Percentiles rank a stretch among this genome's conserved stretches.
Evolutionary conservation across 2,329 filamentous ascomycete species (phyloP).

Genomic region (Talaromyces sp.): DNA sequence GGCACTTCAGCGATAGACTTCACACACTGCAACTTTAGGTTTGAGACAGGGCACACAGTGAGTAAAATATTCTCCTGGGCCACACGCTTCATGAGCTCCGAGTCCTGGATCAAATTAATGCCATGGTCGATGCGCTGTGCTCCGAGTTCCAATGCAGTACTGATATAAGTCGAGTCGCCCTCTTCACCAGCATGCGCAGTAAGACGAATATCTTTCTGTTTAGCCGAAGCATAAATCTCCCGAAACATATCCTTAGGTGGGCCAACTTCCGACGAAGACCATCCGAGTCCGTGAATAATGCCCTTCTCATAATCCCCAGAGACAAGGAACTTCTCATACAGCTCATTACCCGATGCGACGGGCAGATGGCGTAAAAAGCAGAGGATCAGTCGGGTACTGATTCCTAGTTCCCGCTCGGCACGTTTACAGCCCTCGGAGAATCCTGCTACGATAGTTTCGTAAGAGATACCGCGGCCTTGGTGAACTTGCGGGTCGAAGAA

Average conservation of each 20-base stretch:
- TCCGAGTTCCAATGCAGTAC: conserved; percentile 64
- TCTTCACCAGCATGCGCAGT: conserved; percentile 80
- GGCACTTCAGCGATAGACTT: conserved; percentile 59
- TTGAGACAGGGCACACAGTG: conserved; percentile 73
- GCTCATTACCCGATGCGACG: conserved; percentile 55
- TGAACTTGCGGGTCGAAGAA: conserved; percentile 84
- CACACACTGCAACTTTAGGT: conserved; percentile 66
- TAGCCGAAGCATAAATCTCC: conserved; percentile 62
- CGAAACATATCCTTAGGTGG: conserved; percentile 62
- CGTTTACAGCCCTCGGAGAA: conserved; percentile 62
- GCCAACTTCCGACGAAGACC: conserved; percentile 65
- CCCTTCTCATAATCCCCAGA: conserved; percentile 50
- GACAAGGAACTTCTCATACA: conserved; percentile 45
- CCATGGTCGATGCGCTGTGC: conserved; percentile 75
- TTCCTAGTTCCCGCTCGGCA: conserved; percentile 64
- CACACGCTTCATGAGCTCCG: conserved; percentile 60
- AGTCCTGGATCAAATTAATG: conserved; percentile 65
- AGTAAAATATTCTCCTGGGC: conserved; percentile 62
- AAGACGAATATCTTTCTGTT: conserved; percentile 57
- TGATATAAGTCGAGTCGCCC: conserved; percentile 68
- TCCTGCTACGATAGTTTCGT: conserved; percentile 66
- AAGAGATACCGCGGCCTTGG: conserved; percentile 62
- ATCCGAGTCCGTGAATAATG: conserved; percentile 64
- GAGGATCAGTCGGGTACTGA: conserved; percentile 68
- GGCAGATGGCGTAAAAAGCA: conserved; percentile 74